Evolutionary conservation across 2,329 filamentous ascomycete species (phyloP), one percentile per base, ranked within the genome.

Genomic region (Gaeumannomyces sp.): DNA sequence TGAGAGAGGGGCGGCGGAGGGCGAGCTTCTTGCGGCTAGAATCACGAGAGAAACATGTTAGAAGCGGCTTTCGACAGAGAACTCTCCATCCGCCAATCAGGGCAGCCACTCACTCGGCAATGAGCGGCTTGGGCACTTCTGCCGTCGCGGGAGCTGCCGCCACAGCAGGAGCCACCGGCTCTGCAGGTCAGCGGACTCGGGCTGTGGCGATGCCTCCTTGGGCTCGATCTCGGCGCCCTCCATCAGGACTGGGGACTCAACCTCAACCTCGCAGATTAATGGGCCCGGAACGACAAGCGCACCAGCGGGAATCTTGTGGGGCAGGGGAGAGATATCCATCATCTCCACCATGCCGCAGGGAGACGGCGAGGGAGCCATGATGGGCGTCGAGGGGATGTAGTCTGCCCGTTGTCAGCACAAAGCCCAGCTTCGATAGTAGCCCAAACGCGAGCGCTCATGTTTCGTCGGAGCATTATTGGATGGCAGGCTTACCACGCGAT

Each of bases 311-410:
- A 57, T 81, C 80, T 97, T 97, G 80, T 97, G 92, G 66, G 93
- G 93, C 57, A 98, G 79, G 56, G 95, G 94, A 59, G 94, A 97
- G 76, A 97, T 88, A 73, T 98, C 93, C 92, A 98, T 97, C 65
- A 87, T 82, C 75, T 97, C 93, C 67, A 85, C 84, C 64, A 82
- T 77, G 50, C 84, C 84, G 64, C 85, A 86, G 8, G 93, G 93
- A 59, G 94, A 96, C 8, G 93, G 97, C 1, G 92, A 90, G 3
- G 78, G 66, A 28, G 87, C 88, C 63, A 64, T 59, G 14, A 96
- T 81, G 59, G 92, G 91, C 66, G 95, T 93, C 53, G 93, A 97
- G 50, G 90, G 96, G 71, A 92, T 85, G 72, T 85, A 86, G 75
- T 91, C 92, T 89, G 78, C 69, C 67, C 64, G 58, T 66, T 66